Evolutionary conservation across 2,329 filamentous ascomycete genomes (phyloP).

Genomic region (Clonostachys rosea): DNA sequence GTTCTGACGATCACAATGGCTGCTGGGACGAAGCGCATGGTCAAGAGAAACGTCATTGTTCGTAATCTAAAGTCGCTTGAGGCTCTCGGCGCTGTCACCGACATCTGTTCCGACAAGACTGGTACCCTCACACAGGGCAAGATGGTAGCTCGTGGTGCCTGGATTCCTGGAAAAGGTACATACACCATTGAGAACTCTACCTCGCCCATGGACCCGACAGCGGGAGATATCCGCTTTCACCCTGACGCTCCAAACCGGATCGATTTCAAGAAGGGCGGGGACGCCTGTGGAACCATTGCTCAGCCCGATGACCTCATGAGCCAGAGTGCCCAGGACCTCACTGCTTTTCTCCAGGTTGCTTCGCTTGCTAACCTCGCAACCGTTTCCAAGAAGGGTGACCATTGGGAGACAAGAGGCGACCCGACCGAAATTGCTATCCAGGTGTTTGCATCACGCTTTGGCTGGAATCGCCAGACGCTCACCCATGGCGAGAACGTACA

Average conservation of each 20-base stretch:
- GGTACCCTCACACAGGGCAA: slow-evolving; percentile 60
- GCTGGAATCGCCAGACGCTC: slow-evolving; percentile 50
- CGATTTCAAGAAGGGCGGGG: slow-evolving; percentile 22
- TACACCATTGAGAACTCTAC: slow-evolving; percentile 51
- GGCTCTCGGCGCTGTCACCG: slow-evolving; percentile 52
- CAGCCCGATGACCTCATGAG: slow-evolving; percentile 26
- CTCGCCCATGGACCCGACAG: slow-evolving; percentile 52
- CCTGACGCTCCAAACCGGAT: slow-evolving; percentile 30
- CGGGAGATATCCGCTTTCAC: slow-evolving; percentile 39
- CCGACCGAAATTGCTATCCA: slow-evolving; percentile 71
- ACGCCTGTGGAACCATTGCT: slow-evolving; percentile 13
- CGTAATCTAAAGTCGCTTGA: slow-evolving; percentile 47
- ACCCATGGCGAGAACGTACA: slow-evolving; percentile 40
- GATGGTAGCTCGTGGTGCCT: slow-evolving; percentile 58
- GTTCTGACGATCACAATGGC: slow-evolving; percentile 58
- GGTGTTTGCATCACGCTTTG: slow-evolving; percentile 64
- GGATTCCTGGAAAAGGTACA: slow-evolving; percentile 52
- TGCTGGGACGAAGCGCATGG: slow-evolving; percentile 47
- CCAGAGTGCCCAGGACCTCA: slow-evolving; percentile 33
- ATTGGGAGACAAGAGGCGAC: slow-evolving; percentile 59
- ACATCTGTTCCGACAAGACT: slow-evolving; percentile 50
- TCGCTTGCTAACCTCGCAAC: slow-evolving; percentile 52
- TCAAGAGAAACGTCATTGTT: slow-evolving; percentile 46
- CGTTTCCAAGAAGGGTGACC: slow-evolving; percentile 34
- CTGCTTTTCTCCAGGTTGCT: slow-evolving; percentile 53